Conservation (phyloP, 305 asterid species). For the Solanum hybrid region DNA sequence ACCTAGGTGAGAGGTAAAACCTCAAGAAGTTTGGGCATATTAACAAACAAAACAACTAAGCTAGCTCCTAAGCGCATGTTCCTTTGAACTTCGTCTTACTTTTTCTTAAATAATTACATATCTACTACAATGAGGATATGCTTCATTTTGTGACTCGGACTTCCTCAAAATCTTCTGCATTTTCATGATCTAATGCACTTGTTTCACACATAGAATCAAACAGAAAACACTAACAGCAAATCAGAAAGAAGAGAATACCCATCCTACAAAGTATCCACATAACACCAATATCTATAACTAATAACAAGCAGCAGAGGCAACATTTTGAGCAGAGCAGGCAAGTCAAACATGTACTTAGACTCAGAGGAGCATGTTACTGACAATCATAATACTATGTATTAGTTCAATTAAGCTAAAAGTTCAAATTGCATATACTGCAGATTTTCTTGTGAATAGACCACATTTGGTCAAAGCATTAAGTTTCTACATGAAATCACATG, state of each 20-base stretch:
- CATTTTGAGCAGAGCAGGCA: neutral
- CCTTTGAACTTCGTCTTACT: neutral
- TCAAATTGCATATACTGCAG: neutral
- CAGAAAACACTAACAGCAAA: neutral
- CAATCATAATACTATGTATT: neutral
- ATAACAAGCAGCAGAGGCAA: neutral
- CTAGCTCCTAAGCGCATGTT: neutral
- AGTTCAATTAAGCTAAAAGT: neutral
- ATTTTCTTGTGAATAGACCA: neutral
- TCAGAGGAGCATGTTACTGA: neutral
- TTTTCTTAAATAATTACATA: neutral
- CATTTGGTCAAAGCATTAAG: neutral
- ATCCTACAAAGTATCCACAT: neutral
- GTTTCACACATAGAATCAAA: neutral
- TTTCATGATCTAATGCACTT: neutral
- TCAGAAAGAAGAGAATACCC: neutral
- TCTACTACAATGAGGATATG: neutral
- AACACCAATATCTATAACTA: neutral
- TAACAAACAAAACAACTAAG: neutral
- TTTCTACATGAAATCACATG: neutral
- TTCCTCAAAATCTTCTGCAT: neutral
- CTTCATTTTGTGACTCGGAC: neutral
- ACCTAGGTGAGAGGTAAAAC: neutral
- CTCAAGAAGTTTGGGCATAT: neutral
- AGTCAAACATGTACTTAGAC: neutral